Percentiles rank a stretch among this genome's conserved stretches.
phyloP scores from a whole-genome alignment of 768 basidiomycete genomes.

The Tulasnella sp. region DNA sequence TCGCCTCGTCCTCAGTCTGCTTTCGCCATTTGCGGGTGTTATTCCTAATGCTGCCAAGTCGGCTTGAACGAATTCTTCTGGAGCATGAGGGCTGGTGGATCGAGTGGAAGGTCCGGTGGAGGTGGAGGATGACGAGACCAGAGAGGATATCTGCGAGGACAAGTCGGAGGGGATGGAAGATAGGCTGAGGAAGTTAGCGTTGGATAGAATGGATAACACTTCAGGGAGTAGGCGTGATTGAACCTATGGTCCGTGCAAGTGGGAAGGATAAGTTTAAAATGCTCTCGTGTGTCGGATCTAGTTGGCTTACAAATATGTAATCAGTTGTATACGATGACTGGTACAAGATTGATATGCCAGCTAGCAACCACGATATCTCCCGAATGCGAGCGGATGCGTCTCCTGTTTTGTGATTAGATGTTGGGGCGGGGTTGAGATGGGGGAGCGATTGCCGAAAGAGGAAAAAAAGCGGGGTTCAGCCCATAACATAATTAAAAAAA shows the following conservation, averaged over 20 bases:
- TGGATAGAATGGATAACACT: conserved; percentile 54
- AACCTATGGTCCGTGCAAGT: conserved; percentile 44
- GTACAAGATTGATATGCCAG: conserved; percentile 76
- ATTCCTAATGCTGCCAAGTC: neutral
- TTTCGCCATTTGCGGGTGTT: neutral
- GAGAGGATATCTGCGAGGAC: neutral
- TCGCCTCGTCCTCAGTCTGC: neutral
- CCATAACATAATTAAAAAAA: conserved; percentile 5
- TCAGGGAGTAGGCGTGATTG: conserved; percentile 61
- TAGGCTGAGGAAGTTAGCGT: conserved; percentile 54
- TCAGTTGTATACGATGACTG: conserved; percentile 80
- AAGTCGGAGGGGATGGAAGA: neutral
- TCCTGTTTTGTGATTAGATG: conserved; percentile 44
- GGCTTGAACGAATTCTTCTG: neutral
- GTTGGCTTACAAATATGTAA: conserved; percentile 64
- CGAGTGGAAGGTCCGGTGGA: neutral
- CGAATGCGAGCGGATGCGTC: conserved; percentile 67
- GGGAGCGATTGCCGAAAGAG: conserved; percentile 19
- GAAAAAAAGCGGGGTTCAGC: conserved; percentile 22
- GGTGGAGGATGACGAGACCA: conserved; percentile 15
- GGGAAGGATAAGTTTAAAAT: neutral
- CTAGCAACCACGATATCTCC: conserved; percentile 70
- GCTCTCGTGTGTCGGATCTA: neutral
- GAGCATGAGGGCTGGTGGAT: neutral
- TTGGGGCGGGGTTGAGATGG: neutral